Base-by-base conservation (phyloP, 371 early-diverging fungal species). In the Catenaria anguillulae region DNA sequence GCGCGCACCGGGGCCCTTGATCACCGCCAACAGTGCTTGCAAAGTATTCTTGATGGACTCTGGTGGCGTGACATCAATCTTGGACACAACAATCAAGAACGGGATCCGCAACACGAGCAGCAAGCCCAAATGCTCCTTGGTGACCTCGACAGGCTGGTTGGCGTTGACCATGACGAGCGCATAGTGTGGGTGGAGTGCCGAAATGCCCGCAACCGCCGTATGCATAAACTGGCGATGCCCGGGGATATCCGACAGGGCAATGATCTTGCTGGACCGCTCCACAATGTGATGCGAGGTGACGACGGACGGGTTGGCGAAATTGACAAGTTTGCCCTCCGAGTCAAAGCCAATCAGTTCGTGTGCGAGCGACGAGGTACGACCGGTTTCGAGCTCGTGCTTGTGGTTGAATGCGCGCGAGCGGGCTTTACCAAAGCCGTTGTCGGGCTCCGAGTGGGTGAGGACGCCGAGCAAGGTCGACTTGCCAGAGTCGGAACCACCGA, bases 391-490 rank as follows among this genome's bases (percentile, higher is more conserved):
- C 65, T 94, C 95, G 68, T 94, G 95, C 50, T 84, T 82, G 72
- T 94, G 93, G 37, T 90, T 82, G 61, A 92, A 79, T 45, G 91
- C 69, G 67, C 84, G 87, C 26, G 91, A 70, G 4, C 93, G 69
- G n/a, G 92, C 84, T 61, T 84, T 81, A 8, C 95, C 95, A 36
- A 84, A 78, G 13, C 93, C 93, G 66, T 92, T 91, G 66, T 94
- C 95, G 12, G 78, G 73, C 33, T 85, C 84, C 33, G 85, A 84
- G 68, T 93, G 83, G 4, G 87, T 80, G 15, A 94, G 68, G 62
- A 84, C 83, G 1, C 91, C 90, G 21, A 94, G 71, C 29, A 92
- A 66, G 3, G 93, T 89, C 0, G 92, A 91, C 69, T 93, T 89
- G 61, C 84, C 56, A 36, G 85, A 85, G 60, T 87, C 85, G 24